Conservation (phyloP, 2,329 filamentous ascomycete species). For the Laburnicola sp. region DNA sequence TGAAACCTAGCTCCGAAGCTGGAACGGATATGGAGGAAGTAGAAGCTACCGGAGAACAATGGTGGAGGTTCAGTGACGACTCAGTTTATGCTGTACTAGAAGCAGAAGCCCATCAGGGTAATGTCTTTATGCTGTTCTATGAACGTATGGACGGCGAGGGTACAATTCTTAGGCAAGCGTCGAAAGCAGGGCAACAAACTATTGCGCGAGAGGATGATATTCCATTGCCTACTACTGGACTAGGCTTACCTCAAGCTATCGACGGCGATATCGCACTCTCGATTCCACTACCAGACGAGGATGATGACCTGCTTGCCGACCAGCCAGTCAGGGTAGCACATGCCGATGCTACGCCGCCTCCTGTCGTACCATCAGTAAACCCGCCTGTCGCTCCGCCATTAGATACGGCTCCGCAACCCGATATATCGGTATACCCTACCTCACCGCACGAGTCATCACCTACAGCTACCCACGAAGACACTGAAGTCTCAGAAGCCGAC, state of each 20-base stretch:
- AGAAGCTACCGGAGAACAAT: conserved; percentile 54
- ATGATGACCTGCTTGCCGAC: conserved; percentile 17
- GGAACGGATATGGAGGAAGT: conserved; percentile 27
- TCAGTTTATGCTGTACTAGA: conserved; percentile 76
- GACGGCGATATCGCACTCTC: conserved; percentile 16
- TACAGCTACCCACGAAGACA: conserved; percentile 10
- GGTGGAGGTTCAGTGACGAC: conserved; percentile 93
- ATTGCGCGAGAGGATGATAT: conserved; percentile 15
- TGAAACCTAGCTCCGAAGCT: background rate
- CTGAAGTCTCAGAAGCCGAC: conserved; percentile 25
- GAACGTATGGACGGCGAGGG: conserved; percentile 62
- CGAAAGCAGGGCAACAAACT: background rate
- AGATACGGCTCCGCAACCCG: background rate
- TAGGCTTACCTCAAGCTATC: background rate
- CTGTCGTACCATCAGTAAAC: too few species aligned
- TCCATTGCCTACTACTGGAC: conserved; percentile 24
- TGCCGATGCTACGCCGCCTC: too few species aligned
- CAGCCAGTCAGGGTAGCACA: too few species aligned
- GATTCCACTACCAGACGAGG: conserved; percentile 27
- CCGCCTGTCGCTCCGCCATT: too few species aligned
- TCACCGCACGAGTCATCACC: conserved; percentile 12
- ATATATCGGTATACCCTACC: conserved; percentile 11
- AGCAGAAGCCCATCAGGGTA: conserved; percentile 71
- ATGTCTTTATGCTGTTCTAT: conserved; percentile 98
- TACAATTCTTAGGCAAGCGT: background rate